phyloP scores from a whole-genome alignment of 1,284 basidiomycete species.

The Hemileia vastatrix region DNA sequence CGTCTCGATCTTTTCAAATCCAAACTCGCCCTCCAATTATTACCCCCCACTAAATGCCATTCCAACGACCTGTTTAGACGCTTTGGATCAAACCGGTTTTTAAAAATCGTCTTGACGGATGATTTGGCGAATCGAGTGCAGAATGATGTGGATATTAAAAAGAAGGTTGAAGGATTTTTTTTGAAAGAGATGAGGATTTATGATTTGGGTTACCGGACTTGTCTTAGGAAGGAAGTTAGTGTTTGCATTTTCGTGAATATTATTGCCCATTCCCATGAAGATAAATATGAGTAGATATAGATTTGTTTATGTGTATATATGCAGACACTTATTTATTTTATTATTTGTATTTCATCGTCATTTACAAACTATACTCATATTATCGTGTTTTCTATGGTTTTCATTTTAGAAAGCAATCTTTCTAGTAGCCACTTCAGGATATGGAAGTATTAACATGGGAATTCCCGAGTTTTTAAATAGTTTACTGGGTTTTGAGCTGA shows the following conservation, averaged over 20 bases:
- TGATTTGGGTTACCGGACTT: neutral
- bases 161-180: neutral
- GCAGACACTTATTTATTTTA: neutral
- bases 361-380: neutral
- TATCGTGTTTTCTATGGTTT: neutral
- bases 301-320: too few species aligned
- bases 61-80: conserved; percentile 4
- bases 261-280: too few species aligned
- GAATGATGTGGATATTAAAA: neutral
- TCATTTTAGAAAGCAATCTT: too few species aligned
- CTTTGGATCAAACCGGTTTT: conserved; percentile 9
- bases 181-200: neutral
- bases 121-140: neutral
- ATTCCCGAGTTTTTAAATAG: conserved; percentile 3
- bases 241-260: too few species aligned
- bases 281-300: too few species aligned
- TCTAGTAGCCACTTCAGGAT: too few species aligned
- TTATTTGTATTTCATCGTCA: neutral
- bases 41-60: neutral
- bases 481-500: conserved; percentile 1
- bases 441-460: too few species aligned
- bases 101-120: neutral
- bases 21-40: too few species aligned
- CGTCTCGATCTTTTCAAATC: too few species aligned
- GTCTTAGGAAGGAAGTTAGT: conserved; percentile 9